Evolutionary conservation across 106 monocot species (phyloP).

Genomic region (Allium fistulosum): DNA sequence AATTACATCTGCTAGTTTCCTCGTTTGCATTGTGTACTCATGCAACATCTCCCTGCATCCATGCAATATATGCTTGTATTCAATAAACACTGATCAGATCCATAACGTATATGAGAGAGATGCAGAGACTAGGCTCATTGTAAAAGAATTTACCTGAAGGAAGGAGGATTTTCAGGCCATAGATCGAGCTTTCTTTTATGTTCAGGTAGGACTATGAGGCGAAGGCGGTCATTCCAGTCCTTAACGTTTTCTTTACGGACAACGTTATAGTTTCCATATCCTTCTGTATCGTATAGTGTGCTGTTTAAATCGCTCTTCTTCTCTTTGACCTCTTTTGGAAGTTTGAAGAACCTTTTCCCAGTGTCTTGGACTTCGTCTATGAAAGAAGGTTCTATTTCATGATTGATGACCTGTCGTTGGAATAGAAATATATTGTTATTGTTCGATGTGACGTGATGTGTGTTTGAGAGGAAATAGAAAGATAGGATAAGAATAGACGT

Average conservation of each 20-base stretch:
- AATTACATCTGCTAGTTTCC: slow-evolving; percentile 1
- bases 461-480: too few species aligned
- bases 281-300: slow-evolving; percentile 32
- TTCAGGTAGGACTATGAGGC: slow-evolving; percentile 48
- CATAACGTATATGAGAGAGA: background rate
- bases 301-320: slow-evolving; percentile 30
- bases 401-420: slow-evolving; percentile 20
- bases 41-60: too few species aligned
- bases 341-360: slow-evolving; percentile 34
- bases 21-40: background rate
- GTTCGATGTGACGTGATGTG: too few species aligned
- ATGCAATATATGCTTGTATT: too few species aligned
- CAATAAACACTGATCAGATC: too few species aligned
- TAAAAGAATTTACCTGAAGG: slow-evolving; percentile 27
- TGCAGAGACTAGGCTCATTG: background rate
- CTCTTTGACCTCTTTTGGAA: slow-evolving; percentile 35
- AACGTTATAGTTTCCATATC: slow-evolving; percentile 49
- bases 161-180: slow-evolving; percentile 42
- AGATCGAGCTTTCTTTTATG: slow-evolving; percentile 25
- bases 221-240: slow-evolving; percentile 55
- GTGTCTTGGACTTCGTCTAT: slow-evolving; percentile 34
- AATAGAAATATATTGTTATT: background rate
- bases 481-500: background rate
- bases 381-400: slow-evolving; percentile 29
- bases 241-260: slow-evolving; percentile 26